These are phyloP conservation scores for Daucus carota DNA, from an alignment of 129 eudicot species.

Conservation along the genomic window DNA sequence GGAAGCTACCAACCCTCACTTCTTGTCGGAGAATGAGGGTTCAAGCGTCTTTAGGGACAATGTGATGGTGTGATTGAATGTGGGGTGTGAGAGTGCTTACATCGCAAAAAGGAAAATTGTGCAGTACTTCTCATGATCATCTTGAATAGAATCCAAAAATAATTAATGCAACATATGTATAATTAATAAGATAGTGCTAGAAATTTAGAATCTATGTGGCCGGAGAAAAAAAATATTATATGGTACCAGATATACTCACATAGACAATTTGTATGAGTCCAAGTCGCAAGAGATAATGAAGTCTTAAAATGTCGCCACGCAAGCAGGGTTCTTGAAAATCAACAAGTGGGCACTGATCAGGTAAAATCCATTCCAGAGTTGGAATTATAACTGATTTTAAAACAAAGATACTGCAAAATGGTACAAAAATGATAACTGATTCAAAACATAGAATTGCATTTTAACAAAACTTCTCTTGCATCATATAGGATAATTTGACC, in stretches of 20 bases:
- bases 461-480: not conserved
- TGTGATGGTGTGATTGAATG: not conserved
- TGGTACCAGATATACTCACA: constrained; percentile 44
- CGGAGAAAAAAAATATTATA: not conserved
- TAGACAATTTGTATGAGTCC: constrained; percentile 72
- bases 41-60: not conserved
- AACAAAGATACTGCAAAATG: constrained; percentile 61
- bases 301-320: constrained; percentile 41
- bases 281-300: constrained; percentile 52
- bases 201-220: not conserved
- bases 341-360: constrained; percentile 42
- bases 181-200: not conserved
- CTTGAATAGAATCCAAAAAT: not conserved
- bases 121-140: not conserved
- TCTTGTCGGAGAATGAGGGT: not conserved
- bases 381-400: constrained; percentile 66
- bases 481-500: not conserved
- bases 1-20: not conserved
- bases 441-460: not conserved
- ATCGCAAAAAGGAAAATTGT: not conserved
- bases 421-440: constrained; percentile 13
- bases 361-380: constrained; percentile 66
- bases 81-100: not conserved
- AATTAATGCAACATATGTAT: not conserved
- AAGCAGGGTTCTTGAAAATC: constrained; percentile 40